Evolutionary conservation across 2,329 filamentous ascomycete species (phyloP).

Genomic region (Lachnellula hyalina): DNA sequence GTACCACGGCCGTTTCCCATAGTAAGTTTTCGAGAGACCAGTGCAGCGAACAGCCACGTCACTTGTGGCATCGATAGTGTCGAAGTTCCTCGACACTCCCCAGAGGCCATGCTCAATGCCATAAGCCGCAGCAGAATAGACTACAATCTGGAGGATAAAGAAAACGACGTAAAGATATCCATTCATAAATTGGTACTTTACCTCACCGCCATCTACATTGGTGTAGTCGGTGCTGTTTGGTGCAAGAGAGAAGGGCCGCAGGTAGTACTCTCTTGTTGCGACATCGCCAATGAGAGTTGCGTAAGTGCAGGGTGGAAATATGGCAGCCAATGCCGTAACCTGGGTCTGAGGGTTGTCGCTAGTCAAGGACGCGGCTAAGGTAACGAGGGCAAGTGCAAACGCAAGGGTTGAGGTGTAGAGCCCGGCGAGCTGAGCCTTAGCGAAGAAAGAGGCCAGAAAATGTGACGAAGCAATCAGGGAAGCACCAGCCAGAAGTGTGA

Average conservation of each 20-base stretch:
- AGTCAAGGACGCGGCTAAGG: slow-evolving; percentile 41
- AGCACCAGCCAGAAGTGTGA: slow-evolving; percentile 18
- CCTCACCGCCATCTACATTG: slow-evolving; percentile 29
- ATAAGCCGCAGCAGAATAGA: slow-evolving; percentile 52
- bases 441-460: slow-evolving; percentile 57
- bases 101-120: slow-evolving; percentile 54
- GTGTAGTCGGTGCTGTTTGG: slow-evolving; percentile 16
- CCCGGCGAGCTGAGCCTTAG: slow-evolving; percentile 57
- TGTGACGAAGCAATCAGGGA: slow-evolving; percentile 19
- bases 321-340: slow-evolving; percentile 12
- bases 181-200: slow-evolving; percentile 55
- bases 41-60: slow-evolving; percentile 24
- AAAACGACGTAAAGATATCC: slow-evolving; percentile 53
- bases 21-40: slow-evolving; percentile 22
- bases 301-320: slow-evolving; percentile 23
- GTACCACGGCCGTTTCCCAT: slow-evolving; percentile 23
- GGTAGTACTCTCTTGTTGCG: slow-evolving; percentile 16
- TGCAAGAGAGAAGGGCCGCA: slow-evolving; percentile 46
- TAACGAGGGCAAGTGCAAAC: slow-evolving; percentile 55
- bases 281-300: slow-evolving; percentile 23
- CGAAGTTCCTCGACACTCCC: slow-evolving; percentile 36
- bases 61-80: slow-evolving; percentile 21
- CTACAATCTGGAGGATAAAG: slow-evolving; percentile 52
- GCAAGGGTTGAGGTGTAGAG: slow-evolving; percentile 56
- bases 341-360: slow-evolving; percentile 2